Base-by-base conservation (phyloP, 208 protist genomes). In the Leishmania major region DNA sequence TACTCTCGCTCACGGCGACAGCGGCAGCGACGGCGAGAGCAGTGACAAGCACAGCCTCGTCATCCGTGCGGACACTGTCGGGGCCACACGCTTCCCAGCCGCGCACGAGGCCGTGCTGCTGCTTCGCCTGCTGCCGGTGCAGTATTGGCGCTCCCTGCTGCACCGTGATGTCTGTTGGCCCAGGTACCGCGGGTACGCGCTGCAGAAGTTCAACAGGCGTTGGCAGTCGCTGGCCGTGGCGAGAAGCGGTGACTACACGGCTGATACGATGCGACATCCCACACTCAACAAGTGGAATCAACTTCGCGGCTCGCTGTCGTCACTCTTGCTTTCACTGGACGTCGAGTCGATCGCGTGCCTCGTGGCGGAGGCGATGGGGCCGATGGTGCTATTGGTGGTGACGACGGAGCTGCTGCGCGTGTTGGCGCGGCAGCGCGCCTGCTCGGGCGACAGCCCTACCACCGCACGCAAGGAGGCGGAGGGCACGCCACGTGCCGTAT, bases 61-160 rank as follows among this genome's bases (percentile, higher is more conserved):
- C 70, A 74, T 55, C 10, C n/a, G 10, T 25, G 10, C 3, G 7
- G 70, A 74, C 45, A 37, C 22, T 2, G 4, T 55, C 47, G 70
- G 28, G 19, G 51, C 13, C 11, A 35, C 25, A 7, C 70, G 70
- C 28, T 45, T 74, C 40, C 43, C 40, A 35, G 73, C 51, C 57
- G 60, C 60, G 47, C 60, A 7, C 43, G 64, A 73, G 43, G 62
- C 35, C 4, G 15, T 73, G 11, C 28, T 59, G 77, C 64, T 80
- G 64, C 64, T 80, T 45, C 64, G 62, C 28, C 60, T 70, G 40
- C 28, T 80, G 77, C 77, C 77, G 57, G 28, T 80, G 40, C 45
- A 40, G 22, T 35, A 3, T n/a, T 72, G 57, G 77, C 77, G 64
- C 47, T 59, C 28, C 1, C 37, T 80, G 60, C 57, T 80, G n/a